Base-by-base conservation (phyloP, 2,329 filamentous ascomycete genomes). In the Trichoderma harzianum region DNA sequence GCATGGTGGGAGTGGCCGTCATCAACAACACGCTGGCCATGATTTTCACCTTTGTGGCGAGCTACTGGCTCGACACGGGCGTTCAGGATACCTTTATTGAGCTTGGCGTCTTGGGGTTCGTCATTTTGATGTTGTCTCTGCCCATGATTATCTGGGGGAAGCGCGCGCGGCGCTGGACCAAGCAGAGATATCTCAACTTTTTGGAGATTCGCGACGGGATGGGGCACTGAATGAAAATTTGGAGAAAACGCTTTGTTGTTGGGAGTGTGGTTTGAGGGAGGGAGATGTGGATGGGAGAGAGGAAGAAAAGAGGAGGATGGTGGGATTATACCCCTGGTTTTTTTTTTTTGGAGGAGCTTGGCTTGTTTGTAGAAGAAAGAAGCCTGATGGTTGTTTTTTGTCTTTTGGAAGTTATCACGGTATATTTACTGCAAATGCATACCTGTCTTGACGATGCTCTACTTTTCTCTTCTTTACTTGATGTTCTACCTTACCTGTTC, bases 131-230 rank as follows among this genome's bases (percentile, higher is more conserved):
- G 78, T 79, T 83, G 7, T 87, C 86, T 1, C 75, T 86, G 47
- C 86, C 86, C 1, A 88, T 89, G 87, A 86, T 87, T 61, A 77
- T 84, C 16, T 88, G 81, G 79, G 87, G 87, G 2, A 89, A 88
- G 79, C 76, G 75, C 3, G 83, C 81, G 62, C 80, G 87, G 16
- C 79, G 82, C 24, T 84, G 83, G 84, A 88, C 87, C 5, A 78
- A 82, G 64, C 76, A 76, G 24, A 78, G 83, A 69, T 87, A 87
- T 72, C 75, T 81, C 63, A 80, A 81, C 30, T 87, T 86, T 74
- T 76, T 87, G 34, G 81, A 82, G 70, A 84, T 86, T 74, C 82
- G 86, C 34, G 85, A 87, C 74, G 82, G 82, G 6, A 77, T 79
- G 76, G 77, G 78, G 11, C 69, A 69, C 7, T 79, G 57, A 60